A percentile compares a stretch with the other conserved stretches of the same genome.
phyloP scores from a whole-genome alignment of 129 eudicot genomes.

The Scalesia atractyloides region DNA sequence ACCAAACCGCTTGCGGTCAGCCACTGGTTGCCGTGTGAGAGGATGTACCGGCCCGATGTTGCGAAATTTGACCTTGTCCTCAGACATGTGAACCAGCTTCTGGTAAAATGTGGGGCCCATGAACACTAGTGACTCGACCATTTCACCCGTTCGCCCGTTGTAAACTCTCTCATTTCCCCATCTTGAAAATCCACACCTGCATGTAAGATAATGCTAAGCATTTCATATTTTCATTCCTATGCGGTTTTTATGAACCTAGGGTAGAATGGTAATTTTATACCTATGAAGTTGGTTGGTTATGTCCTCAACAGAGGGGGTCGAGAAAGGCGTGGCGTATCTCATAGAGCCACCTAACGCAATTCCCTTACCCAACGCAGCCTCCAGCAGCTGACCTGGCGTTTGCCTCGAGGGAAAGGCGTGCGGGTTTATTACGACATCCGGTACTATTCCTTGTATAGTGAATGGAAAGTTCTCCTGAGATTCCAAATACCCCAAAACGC shows the following conservation, averaged over 20 bases:
- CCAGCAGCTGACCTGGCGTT: conserved; percentile 88
- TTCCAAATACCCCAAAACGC: conserved; percentile 82
- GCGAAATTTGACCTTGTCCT: conserved; percentile 90
- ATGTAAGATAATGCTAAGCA: background rate
- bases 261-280: conserved; percentile 31
- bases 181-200: conserved; percentile 82
- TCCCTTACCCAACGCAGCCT: conserved; percentile 90
- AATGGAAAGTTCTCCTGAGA: conserved; percentile 89
- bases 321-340: conserved; percentile 86
- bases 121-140: conserved; percentile 67
- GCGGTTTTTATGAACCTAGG: background rate
- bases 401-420: conserved; percentile 92
- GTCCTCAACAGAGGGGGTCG: conserved; percentile 71
- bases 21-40: conserved; percentile 92
- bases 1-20: conserved; percentile 90
- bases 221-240: no score
- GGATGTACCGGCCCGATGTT: conserved; percentile 88
- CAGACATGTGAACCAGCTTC: conserved; percentile 85
- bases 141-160: conserved; percentile 87
- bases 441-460: conserved; percentile 80
- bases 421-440: conserved; percentile 85
- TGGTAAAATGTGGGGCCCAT: conserved; percentile 96
- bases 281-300: conserved; percentile 82
- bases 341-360: conserved; percentile 80
- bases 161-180: conserved; percentile 89